phyloP scores from a whole-genome alignment of 495 filamentous ascomycete species.

The Immersiella caudata region DNA sequence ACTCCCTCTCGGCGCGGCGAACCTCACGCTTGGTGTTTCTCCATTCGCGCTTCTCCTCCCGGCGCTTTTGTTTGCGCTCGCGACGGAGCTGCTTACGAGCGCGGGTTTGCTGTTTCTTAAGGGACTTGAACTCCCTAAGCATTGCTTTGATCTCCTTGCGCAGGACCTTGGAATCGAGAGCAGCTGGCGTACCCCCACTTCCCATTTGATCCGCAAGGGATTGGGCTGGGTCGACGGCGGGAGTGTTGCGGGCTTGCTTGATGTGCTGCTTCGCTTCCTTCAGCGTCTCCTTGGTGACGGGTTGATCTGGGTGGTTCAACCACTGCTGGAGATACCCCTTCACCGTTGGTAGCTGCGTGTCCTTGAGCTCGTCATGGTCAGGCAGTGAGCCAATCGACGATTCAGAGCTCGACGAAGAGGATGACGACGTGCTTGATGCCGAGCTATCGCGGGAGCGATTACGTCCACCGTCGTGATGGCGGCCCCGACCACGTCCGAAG shows the following conservation, averaged over 20 bases:
- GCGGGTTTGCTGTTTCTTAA: constrained; percentile 46
- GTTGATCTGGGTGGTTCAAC: constrained; percentile 47
- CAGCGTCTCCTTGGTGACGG: constrained; percentile 47
- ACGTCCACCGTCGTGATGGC: neutral
- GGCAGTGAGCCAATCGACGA: constrained; percentile 51
- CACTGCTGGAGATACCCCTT: constrained; percentile 42
- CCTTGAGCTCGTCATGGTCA: constrained; percentile 48
- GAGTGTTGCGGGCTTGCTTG: constrained; percentile 39
- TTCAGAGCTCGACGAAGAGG: constrained; percentile 38
- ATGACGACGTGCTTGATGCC: neutral
- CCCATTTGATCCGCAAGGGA: no score
- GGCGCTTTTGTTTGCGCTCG: constrained; percentile 31
- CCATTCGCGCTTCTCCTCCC: constrained; percentile 38
- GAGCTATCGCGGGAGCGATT: constrained; percentile 26
- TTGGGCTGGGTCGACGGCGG: constrained; percentile 15
- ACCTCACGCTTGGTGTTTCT: constrained; percentile 31
- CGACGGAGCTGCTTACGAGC: constrained; percentile 28
- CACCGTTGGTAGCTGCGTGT: constrained; percentile 44
- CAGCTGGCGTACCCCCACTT: no score
- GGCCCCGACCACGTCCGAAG: constrained; percentile 20
- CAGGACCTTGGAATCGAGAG: neutral
- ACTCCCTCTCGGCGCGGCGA: constrained; percentile 30
- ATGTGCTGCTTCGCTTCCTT: constrained; percentile 41
- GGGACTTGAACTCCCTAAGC: constrained; percentile 43
- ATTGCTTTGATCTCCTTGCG: constrained; percentile 28